These are phyloP conservation scores for Artemisia tridentata DNA, from an alignment of 129 eudicot genomes.

Conservation along the genomic window DNA sequence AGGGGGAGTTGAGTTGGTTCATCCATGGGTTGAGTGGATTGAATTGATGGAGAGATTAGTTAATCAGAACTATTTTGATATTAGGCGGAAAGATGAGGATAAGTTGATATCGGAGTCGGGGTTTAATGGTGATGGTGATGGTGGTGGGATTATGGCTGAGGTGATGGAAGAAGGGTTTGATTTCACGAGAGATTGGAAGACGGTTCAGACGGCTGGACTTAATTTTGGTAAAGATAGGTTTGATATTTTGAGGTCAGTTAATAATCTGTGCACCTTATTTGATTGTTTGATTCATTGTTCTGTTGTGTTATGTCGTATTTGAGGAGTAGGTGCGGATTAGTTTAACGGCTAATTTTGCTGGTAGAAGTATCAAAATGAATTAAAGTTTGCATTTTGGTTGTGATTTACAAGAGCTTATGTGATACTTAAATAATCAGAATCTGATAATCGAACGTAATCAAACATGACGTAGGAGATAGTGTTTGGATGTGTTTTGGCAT, in stretches of 20 bases:
- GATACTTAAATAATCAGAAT: too few relatives aligned
- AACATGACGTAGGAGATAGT: too few relatives aligned
- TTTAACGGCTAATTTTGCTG: constrained; percentile 1
- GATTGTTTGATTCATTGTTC: too few relatives aligned
- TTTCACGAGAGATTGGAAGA: constrained; percentile 82
- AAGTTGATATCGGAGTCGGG: constrained; percentile 60
- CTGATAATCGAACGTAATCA: too few relatives aligned
- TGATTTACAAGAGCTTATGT: not conserved
- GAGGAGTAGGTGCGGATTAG: not conserved
- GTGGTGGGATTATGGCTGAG: constrained; percentile 34
- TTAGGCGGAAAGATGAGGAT: constrained; percentile 74
- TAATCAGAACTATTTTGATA: constrained; percentile 88
- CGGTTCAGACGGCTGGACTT: constrained; percentile 69
- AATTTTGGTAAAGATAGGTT: constrained; percentile 87
- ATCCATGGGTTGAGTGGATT: constrained; percentile 98
- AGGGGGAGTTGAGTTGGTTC: constrained; percentile 59
- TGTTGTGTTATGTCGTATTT: not conserved
- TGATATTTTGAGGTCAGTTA: constrained; percentile 78
- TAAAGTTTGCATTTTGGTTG: not conserved
- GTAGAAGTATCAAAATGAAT: constrained; percentile 1
- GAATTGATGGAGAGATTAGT: constrained; percentile 93
- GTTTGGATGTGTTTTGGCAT: too few relatives aligned
- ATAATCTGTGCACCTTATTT: not conserved
- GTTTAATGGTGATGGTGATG: constrained; percentile 25
- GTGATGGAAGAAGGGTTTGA: constrained; percentile 48